A percentile compares a stretch with the other conserved stretches of the same genome.
These are phyloP conservation scores for Phytopythium boreale DNA, from an alignment of 352 stramenopile species.

Conservation along the genomic window DNA sequence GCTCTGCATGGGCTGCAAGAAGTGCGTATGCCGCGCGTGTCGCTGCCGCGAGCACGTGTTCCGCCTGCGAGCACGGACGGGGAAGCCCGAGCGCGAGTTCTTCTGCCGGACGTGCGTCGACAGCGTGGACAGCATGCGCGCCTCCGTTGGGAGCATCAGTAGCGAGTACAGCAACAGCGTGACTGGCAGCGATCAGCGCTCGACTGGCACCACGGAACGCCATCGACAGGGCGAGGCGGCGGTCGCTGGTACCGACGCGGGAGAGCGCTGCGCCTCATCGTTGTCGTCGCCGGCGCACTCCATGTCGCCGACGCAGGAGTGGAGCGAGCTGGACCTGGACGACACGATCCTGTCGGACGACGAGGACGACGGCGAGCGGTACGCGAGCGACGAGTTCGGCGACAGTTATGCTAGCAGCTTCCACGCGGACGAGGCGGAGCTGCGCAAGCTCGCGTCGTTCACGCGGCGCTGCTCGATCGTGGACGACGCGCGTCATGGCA, in stretches of 20 bases:
- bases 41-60: conserved; percentile 45
- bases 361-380: not conserved
- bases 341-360: conserved; percentile 9
- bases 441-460: conserved; percentile 27
- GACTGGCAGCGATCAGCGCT: not conserved
- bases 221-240: not conserved
- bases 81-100: conserved; percentile 37
- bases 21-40: conserved; percentile 44
- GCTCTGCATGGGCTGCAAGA: conserved; percentile 43
- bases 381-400: not conserved
- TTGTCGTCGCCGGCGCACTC: conserved; percentile 2
- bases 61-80: conserved; percentile 36
- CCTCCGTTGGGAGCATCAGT: not conserved
- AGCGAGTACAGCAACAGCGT: conserved; percentile 2
- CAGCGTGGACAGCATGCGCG: conserved; percentile 18
- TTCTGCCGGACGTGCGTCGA: conserved; percentile 52
- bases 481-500: not conserved
- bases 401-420: not conserved
- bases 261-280: not conserved
- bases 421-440: conserved; percentile 4
- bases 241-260: not conserved
- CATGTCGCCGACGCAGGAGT: not conserved
- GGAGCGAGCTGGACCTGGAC: conserved; percentile 9
- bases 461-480: conserved; percentile 16
- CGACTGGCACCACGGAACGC: not conserved